Evolutionary conservation across 1,139 yeast species (phyloP), one percentile per base, ranked within the genome.

Genomic region (Suhomyces bokatorum): DNA sequence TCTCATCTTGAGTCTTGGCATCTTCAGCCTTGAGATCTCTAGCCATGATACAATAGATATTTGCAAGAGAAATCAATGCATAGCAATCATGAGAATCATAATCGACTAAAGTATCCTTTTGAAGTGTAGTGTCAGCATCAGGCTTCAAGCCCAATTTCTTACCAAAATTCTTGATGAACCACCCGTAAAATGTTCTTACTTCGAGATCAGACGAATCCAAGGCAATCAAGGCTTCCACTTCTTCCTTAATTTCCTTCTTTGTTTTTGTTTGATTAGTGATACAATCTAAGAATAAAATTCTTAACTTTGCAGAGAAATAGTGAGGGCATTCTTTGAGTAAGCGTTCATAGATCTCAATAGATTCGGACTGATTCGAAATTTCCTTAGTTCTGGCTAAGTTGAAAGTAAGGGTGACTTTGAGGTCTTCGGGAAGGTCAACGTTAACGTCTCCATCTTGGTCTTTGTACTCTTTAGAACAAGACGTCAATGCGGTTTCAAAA

Each of bases 61-160:
- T 95, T 9, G 96, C 99, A 60, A 95, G 74, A 1, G 97, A 90
- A 20, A 91, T 80, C 53, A 95, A 75, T 0, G 99, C 95, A 64
- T 91, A 93, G 38, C 85, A 71, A 64, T 93, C 99, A 62, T 90
- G 97, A 1, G 90, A 83, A 61, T 91, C 90, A 59, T 79, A 81
- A 46, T 86, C 83, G 29, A 84, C 86, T 54, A 93, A 75, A 0
- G 99, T 89, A 41, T 85, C 87, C 63, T 88, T 88, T 62, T 87
- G 91, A 60, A 88, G 96, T 20, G 77, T 73, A 49, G 88, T 85
- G 62, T 90, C 97, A 31, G 79, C 66, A 52, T 80, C 85, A 17
- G 81, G 80, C 45, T 70, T 75, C 49, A 76, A 69, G 9, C 80
- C 81, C 41, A 78, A 60, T 52, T 76, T 79, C 54, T 84, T 86